A percentile compares a stretch with the other conserved stretches of the same genome.
Evolutionary conservation across 371 early-diverging fungal species (phyloP).

Genomic region (Entomophthora muscae): DNA sequence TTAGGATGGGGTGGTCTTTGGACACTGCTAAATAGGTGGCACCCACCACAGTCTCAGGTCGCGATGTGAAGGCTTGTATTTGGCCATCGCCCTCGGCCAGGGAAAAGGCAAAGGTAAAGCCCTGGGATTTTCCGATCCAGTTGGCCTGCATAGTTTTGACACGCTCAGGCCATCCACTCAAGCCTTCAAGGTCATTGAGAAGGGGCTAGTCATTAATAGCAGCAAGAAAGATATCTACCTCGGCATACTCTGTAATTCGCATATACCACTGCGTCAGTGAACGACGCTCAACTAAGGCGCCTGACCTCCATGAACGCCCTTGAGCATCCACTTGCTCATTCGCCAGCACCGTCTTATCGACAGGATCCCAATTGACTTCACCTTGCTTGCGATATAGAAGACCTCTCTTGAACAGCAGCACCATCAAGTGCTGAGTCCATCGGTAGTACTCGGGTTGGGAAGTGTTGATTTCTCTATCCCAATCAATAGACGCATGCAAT

Average conservation of each 20-base stretch:
- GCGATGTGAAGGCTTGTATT: slow-evolving; percentile 59
- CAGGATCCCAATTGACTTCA: slow-evolving; percentile 91
- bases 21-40: slow-evolving; percentile 58
- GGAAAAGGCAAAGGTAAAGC: slow-evolving; percentile 63
- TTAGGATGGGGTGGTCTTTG: slow-evolving; percentile 47
- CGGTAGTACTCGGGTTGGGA: slow-evolving; percentile 72
- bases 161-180: slow-evolving; percentile 71
- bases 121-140: slow-evolving; percentile 82
- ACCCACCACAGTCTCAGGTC: slow-evolving; percentile 59
- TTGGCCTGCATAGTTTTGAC: slow-evolving; percentile 81
- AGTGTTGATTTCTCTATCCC: slow-evolving; percentile 65
- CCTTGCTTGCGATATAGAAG: slow-evolving; percentile 78
- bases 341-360: slow-evolving; percentile 85
- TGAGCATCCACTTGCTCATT: slow-evolving; percentile 89
- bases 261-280: slow-evolving; percentile 85
- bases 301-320: slow-evolving; percentile 82
- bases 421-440: slow-evolving; percentile 83
- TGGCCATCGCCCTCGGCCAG: background rate
- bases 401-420: slow-evolving; percentile 54
- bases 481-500: slow-evolving; percentile 71
- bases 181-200: slow-evolving; percentile 46
- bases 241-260: slow-evolving; percentile 66
- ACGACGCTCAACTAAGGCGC: slow-evolving; percentile 78
- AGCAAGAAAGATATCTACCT: slow-evolving; percentile 23
- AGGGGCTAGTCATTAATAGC: slow-evolving; percentile 29